Evolutionary conservation across 139 green algal species (phyloP).

Genomic region (Desmodesmus armatus): DNA sequence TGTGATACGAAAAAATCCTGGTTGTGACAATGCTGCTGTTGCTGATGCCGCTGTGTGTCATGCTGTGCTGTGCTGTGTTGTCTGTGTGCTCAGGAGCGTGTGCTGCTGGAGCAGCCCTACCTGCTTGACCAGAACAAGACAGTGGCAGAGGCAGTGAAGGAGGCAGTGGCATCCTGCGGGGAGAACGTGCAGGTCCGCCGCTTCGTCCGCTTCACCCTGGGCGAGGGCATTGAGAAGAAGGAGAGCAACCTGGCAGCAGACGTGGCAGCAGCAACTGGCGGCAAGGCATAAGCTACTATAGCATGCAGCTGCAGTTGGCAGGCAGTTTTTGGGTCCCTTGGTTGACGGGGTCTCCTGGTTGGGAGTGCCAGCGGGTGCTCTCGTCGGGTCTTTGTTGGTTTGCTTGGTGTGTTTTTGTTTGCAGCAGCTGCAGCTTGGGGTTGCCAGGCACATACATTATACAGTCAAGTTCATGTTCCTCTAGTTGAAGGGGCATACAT

Average conservation of each 20-base stretch:
- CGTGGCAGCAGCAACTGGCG: conserved; percentile 88
- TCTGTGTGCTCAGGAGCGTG: conserved; percentile 48
- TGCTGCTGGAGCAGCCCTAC: conserved; percentile 87
- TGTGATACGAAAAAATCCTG: no score
- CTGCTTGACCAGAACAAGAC: conserved; percentile 95
- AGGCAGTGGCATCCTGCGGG: conserved; percentile 86
- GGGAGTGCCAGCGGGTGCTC: no score
- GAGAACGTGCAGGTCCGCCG: conserved; percentile 92
- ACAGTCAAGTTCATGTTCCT: no score
- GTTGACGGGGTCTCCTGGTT: no score
- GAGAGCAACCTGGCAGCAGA: conserved; percentile 92
- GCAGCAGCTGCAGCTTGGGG: no score
- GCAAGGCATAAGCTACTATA: conserved; percentile 47
- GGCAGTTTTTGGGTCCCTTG: no score
- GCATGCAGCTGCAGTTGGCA: no score
- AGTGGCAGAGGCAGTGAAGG: conserved; percentile 94
- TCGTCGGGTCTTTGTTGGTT: not conserved
- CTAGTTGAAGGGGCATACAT: no score
- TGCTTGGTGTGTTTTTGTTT: not conserved
- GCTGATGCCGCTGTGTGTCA: not conserved
- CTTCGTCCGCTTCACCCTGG: conserved; percentile 92
- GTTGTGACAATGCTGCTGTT: no score
- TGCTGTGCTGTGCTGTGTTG: not conserved
- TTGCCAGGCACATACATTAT: no score
- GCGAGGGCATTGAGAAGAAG: conserved; percentile 98